phyloP scores from a whole-genome alignment of 768 basidiomycete genomes.

The Stropharia rugosoannulata region DNA sequence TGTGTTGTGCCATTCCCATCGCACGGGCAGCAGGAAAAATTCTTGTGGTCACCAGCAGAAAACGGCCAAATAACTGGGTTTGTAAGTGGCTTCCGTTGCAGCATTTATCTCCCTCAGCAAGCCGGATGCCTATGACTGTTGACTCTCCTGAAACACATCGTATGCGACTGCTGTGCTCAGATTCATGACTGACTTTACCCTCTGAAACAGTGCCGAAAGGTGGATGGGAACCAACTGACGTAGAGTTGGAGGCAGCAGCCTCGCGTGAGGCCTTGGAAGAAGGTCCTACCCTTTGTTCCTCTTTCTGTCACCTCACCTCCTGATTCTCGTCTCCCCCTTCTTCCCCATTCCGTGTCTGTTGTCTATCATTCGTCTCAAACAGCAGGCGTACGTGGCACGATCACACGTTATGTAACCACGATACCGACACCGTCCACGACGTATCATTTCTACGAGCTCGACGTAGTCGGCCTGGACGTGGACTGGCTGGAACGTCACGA shows the following conservation, averaged over 20 bases:
- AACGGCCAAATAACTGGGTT: conserved; percentile 79
- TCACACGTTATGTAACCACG: conserved; percentile 83
- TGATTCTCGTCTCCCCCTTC: conserved; percentile 53
- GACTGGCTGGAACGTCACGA: conserved; percentile 83
- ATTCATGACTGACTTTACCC: conserved; percentile 4
- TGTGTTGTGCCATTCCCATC: conserved; percentile 90
- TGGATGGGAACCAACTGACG: conserved; percentile 85
- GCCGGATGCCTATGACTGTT: no score
- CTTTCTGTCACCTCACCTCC: conserved; percentile 70
- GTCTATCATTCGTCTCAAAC: conserved; percentile 30
- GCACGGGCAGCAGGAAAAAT: conserved; percentile 71
- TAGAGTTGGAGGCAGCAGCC: conserved; percentile 81
- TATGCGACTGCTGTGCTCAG: conserved; percentile 2
- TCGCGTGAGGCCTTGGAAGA: conserved; percentile 92
- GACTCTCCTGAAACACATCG: neutral
- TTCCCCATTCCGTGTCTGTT: conserved; percentile 19
- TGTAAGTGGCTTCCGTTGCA: conserved; percentile 57
- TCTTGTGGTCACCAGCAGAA: conserved; percentile 82
- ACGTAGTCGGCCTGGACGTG: conserved; percentile 71
- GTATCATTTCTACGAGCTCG: conserved; percentile 90
- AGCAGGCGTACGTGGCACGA: conserved; percentile 88
- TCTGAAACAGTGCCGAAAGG: conserved; percentile 78
- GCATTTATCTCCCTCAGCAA: conserved; percentile 1
- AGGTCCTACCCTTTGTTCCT: conserved; percentile 88
- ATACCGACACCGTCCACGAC: conserved; percentile 77